Evolutionary conservation across 768 basidiomycete species (phyloP), one percentile per base, ranked within the genome.

Genomic region (Amanita subjunquillea): DNA sequence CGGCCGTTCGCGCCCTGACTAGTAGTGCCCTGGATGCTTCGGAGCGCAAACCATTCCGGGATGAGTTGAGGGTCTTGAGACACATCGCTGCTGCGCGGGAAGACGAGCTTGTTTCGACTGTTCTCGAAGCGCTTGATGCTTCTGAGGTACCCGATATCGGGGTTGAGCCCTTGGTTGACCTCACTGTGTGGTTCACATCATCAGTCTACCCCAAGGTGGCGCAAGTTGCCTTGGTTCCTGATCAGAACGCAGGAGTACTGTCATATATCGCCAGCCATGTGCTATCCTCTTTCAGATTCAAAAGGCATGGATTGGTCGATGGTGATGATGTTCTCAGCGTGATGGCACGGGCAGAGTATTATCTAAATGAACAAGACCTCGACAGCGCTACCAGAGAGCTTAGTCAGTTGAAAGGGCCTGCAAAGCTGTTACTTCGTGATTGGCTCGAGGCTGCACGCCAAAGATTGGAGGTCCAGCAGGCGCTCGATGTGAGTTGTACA

Each of bases 161-260:
- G 44, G 81, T 98, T 38, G 90, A 94, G 64, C 92, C 94, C 5
- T 78, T 97, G 60, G 82, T 89, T 0, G 87, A 93, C 59, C 80
- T 99, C 50, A 76, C 90, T 4, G 78, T 83, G n/a, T 97, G 94
- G 91, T 97, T 97, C 71, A 74, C 79, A 50, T 78, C 78, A 36
- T 81, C 83, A 29, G 88, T 99, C 41, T 80, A 81, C 2, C 92
- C 92, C 13, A 84, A 83, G 53, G 84, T 97, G 47, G 78, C 85
- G 25, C 81, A 79, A 50, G 92, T 96, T n/a, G 87, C 94, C 6
- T 76, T 99, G 46, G 91, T 97, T 2, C 96, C 96, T 2, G 90
- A 95, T 59, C 74, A 84, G 67, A 77, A 92, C 60, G 92, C 92
- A 3, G 92, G 92, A 20, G 76, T 97, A 38, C 72, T 96, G 10